Percentiles rank a stretch among this genome's conserved stretches.
Evolutionary conservation across 2,329 filamentous ascomycete genomes (phyloP).

Genomic region (Rachicladosporium sp.): DNA sequence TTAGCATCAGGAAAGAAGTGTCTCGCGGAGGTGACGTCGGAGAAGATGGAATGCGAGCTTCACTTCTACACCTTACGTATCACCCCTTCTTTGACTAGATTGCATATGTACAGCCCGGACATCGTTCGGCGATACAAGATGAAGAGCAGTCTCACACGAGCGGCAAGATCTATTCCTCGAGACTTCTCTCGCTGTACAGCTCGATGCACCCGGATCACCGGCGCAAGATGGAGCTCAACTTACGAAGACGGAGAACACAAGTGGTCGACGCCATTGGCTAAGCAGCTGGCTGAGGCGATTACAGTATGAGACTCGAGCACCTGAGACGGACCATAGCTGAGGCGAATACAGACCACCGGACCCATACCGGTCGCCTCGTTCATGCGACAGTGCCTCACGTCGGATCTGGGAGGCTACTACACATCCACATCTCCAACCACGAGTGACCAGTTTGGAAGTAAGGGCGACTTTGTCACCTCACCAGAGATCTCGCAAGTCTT

Average conservation of each 20-base stretch:
- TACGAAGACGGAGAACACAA: conserved; percentile 26
- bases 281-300: conserved; percentile 76
- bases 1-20: too few species aligned
- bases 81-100: too few species aligned
- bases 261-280: conserved; percentile 89
- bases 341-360: conserved; percentile 54
- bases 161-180: conserved; percentile 13
- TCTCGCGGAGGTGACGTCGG: too few species aligned
- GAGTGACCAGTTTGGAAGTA: conserved; percentile 93
- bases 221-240: conserved; percentile 31
- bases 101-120: too few species aligned
- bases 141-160: conserved; percentile 16
- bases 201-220: conserved; percentile 10
- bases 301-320: conserved; percentile 41
- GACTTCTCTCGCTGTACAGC: conserved; percentile 8
- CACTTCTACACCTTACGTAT: not conserved
- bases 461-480: too few species aligned
- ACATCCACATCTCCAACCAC: conserved; percentile 61
- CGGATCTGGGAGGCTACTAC: conserved; percentile 85
- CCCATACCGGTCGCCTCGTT: conserved; percentile 85
- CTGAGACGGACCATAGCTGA: not conserved
- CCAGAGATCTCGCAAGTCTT: too few species aligned
- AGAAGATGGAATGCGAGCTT: too few species aligned
- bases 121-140: conserved; percentile 11
- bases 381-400: conserved; percentile 97